Evolutionary conservation across 495 filamentous ascomycete species (phyloP), one percentile per base, ranked within the genome.

Genomic region (Xylaria palmicola): DNA sequence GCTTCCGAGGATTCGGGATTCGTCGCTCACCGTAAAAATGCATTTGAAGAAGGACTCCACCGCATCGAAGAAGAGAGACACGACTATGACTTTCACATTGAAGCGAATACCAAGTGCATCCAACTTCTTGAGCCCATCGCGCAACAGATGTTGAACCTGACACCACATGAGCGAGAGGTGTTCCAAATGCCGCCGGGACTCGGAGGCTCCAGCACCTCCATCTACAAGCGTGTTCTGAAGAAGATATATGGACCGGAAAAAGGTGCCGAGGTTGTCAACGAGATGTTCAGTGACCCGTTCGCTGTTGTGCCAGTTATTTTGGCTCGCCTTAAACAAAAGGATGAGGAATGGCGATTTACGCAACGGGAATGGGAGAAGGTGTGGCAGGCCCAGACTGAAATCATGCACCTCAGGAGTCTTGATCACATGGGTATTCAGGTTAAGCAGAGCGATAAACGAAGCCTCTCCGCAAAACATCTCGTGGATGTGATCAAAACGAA

Each of bases 321-420:
- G 52, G 88, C 86, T 44, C 86, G 95, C 13, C 77, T 97, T 57
- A 97, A 97, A 76, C 88, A 92, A 65, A 96, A 96, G 65, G 88
- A 92, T 39, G 94, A 98, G 71, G 92, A 97, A 67, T 99, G 95
- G 95, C 91, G 95, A 63, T 90, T 92, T 40, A 90, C 90, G 30
- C 92, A 90, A 83, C 90, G 94, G 24, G 95, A 98, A 70, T 99
- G 95, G 95, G 92, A 98, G 74, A 98, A 97, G 72, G 90, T 98
- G 22, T 99, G 95, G 95, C 91, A 92, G 57, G 87, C 88, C 57
- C 94, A 97, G 73, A 97, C 92, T 43, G 87, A 93, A 63, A 83
- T 87, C 62, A 90, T 93, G 70, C 97, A 96, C 74, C 93, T 93
- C 79, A 92, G 88, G 75, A 96, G 92, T 75, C 84, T 99, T 49